phyloP scores from a whole-genome alignment of 257 asterid species.

The Cynanchum wilfordii region DNA sequence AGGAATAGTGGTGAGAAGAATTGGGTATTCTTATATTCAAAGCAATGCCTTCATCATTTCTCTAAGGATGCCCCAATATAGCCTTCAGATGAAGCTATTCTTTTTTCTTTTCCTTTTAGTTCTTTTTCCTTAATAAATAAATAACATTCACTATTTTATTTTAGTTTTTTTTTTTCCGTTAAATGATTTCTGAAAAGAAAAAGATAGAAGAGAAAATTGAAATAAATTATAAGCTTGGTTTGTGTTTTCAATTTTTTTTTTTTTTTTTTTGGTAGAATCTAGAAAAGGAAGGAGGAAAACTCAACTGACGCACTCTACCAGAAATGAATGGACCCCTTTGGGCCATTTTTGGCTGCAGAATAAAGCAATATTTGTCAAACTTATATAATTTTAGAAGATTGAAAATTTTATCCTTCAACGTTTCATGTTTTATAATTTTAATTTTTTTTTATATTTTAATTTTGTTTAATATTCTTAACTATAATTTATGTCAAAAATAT shows the following conservation, averaged over 20 bases:
- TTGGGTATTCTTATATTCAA: slow-evolving; percentile 34
- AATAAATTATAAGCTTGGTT: not conserved
- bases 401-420: too few relatives aligned
- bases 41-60: slow-evolving; percentile 31
- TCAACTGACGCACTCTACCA: not conserved
- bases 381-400: too few relatives aligned
- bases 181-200: not conserved
- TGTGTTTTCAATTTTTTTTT: too few relatives aligned
- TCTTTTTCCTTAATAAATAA: too few relatives aligned
- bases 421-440: too few relatives aligned
- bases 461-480: too few relatives aligned
- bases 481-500: too few relatives aligned
- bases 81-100: slow-evolving; percentile 23
- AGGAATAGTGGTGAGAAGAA: slow-evolving; percentile 10
- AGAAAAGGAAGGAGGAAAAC: not conserved
- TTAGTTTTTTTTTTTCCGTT: not conserved
- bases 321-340: slow-evolving; percentile 5
- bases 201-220: not conserved
- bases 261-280: not conserved
- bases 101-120: not conserved
- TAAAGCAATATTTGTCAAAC: not conserved
- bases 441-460: too few relatives aligned
- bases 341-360: not conserved
- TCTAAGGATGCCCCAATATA: slow-evolving; percentile 14
- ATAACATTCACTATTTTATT: not conserved